Base-by-base conservation (phyloP, 1,284 basidiomycete species). In the Schizopora paradoxa region DNA sequence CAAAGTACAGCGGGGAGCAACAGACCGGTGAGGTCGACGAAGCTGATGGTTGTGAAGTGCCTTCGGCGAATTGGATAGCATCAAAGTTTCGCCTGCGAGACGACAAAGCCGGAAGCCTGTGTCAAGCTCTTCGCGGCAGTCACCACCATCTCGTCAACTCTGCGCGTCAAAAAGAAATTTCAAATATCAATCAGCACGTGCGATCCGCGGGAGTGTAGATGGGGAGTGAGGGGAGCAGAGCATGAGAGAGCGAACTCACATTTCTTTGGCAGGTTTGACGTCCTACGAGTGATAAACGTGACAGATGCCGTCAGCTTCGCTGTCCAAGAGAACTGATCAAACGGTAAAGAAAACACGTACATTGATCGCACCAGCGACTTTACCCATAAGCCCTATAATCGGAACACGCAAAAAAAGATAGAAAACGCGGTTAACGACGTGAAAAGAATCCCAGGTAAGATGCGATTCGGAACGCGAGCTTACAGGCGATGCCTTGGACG, bases 341-440 rank as follows among this genome's bases (percentile, higher is more conserved):
- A n/a, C n/a, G n/a, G 38, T 26, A 38, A 31, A 31, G 8, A 35
- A 45, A 11, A 18, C 10, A 66, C 72, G 45, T 45, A 78, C 78
- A 43, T 79, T 72, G 55, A 92, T 84, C 22, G 83, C 72, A 16
- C 81, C 90, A 13, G 86, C 86, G 3, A 90, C 87, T 58, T 79
- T 82, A n/a, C 90, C 90, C 87, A 91, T 92, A 14, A 91, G 63
- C 85, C 85, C 86, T 79, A 52, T 49, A 26, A 27, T 49, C 19
- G 45, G 34, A 39, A 44, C 37, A 48, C 28, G 19, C 6, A 48
- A 47, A 38, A 19, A 16, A 18, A 45, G 14, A 37, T 45, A 37
- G 8, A 37, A n/a, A 42, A 14, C 38, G 13, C 8, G 13, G 22
- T 7, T 23, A 2, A 16, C 11, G 3, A 6, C 22, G 14, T 18